These are phyloP conservation scores for Backusella tuberculispora DNA, from an alignment of 192 early-diverging fungal species.

Conservation along the genomic window DNA sequence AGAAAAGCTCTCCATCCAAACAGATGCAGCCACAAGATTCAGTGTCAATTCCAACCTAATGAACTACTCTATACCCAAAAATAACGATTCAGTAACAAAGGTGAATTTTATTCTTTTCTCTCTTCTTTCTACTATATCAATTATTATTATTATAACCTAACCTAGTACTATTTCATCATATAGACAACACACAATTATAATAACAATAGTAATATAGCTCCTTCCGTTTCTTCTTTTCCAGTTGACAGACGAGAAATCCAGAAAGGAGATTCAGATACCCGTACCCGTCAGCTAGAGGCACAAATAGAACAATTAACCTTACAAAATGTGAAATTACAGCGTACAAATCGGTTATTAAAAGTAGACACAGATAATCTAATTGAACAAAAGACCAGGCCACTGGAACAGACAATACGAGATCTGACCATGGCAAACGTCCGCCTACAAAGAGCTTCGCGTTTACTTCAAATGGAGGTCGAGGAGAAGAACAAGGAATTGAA, in stretches of 20 bases:
- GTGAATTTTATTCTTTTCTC: not conserved
- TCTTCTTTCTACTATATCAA: not conserved
- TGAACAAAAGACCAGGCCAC: conserved; percentile 42
- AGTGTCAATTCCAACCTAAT: conserved; percentile 47
- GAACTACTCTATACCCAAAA: conserved; percentile 50
- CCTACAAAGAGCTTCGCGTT: conserved; percentile 38
- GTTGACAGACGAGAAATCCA: conserved; percentile 39
- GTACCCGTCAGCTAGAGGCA: conserved; percentile 38
- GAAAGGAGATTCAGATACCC: conserved; percentile 37
- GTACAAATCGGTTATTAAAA: conserved; percentile 45
- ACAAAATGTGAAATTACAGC: conserved; percentile 45
- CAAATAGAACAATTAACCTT: conserved; percentile 44
- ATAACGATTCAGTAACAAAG: conserved; percentile 27
- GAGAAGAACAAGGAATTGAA: conserved; percentile 36
- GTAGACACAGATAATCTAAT: conserved; percentile 48
- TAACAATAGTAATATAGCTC: conserved; percentile 1
- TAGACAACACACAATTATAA: conserved; percentile 8
- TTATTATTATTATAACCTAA: not conserved
- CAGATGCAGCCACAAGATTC: conserved; percentile 28
- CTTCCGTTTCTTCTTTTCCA: not conserved
- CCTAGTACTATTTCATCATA: not conserved
- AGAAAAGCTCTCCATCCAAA: not conserved
- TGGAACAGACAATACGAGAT: conserved; percentile 35
- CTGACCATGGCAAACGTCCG: conserved; percentile 40
- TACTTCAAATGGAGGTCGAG: conserved; percentile 40